A percentile compares a stretch with the other conserved stretches of the same genome.
These are phyloP conservation scores for Pseudohalonectria lignicola DNA, from an alignment of 2,329 filamentous ascomycete genomes.

Conservation along the genomic window DNA sequence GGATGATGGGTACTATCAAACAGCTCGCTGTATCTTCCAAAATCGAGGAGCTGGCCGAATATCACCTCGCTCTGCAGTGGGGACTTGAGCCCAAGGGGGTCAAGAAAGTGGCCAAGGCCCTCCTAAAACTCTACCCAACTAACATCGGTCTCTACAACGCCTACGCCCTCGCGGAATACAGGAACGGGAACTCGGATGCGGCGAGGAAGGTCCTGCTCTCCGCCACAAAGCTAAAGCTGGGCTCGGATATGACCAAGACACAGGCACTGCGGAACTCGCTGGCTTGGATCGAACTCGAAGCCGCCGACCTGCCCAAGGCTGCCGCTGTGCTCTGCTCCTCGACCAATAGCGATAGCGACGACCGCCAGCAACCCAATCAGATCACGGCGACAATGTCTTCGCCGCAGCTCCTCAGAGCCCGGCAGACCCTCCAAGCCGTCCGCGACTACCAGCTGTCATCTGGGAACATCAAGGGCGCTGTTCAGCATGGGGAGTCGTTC, in stretches of 20 bases:
- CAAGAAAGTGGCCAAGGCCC: conserved; percentile 59
- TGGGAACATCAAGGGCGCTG: conserved; percentile 34
- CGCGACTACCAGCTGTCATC: conserved; percentile 46
- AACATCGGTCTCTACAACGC: conserved; percentile 65
- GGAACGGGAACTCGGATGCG: conserved; percentile 41
- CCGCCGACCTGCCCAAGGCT: conserved; percentile 20
- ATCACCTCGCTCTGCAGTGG: conserved; percentile 58
- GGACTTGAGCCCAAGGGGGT: conserved; percentile 39
- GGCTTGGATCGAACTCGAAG: conserved; percentile 55
- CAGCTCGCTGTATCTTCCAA: conserved; percentile 37
- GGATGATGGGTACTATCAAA: conserved; percentile 42
- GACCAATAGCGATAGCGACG: conserved; percentile 15
- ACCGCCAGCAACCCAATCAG: background rate
- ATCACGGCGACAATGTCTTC: conserved; percentile 9
- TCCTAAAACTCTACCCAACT: conserved; percentile 58
- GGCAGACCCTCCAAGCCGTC: conserved; percentile 38
- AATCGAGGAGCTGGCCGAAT: conserved; percentile 50
- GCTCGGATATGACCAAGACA: conserved; percentile 16
- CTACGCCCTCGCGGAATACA: conserved; percentile 63
- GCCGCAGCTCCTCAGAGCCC: conserved; percentile 37
- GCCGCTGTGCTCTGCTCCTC: conserved; percentile 27
- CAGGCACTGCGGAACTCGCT: conserved; percentile 45
- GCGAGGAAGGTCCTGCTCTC: conserved; percentile 57
- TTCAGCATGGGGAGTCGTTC: conserved; percentile 48
- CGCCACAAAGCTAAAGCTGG: conserved; percentile 40